Evolutionary conservation across 139 green algal genomes (phyloP), one percentile per base, ranked within the genome.

Genomic region (Medakamo hakoo): DNA sequence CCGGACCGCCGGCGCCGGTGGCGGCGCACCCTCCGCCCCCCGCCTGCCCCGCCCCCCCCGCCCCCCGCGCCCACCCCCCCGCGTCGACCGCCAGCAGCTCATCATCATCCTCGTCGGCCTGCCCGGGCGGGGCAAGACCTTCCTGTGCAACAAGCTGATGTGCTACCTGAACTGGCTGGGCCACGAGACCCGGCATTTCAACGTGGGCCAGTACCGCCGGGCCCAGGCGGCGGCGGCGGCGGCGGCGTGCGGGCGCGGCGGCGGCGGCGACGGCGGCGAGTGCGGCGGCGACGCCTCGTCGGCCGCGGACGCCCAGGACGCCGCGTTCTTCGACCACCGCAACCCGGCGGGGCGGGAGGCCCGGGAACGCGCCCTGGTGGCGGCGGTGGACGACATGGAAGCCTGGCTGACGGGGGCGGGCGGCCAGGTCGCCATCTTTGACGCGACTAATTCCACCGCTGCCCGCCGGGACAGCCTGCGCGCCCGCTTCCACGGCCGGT

Each of bases 401-500:
- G 60, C 48, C 4, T 95, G 77, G 75, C 77, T 95, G 62, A 65
- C 68, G 23, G 69, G 49, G 30, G 73, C 48, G 21, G 9, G 52
- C 64, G 27, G 80, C 0, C 86, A 95, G 75, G 89, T 98, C 22
- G 91, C 86, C 18, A 88, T 98, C 49, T 88, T 95, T 67, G 91
- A 98, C 68, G 91, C 90, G 14, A 97, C 90, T 59, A 97, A 97
- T 81, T 90, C 81, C 48, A 97, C 90, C 4, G 63, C 80, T 56
- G 68, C 80, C 29, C 74, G 90, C 0, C 71, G 90, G 19, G 55
- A 78, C 24, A 76, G 82, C 56, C 71, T 97, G 69, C 77, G 79
- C 48, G 57, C 73, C 14, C 67, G 73, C 23, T 92, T 94, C 66
- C 88, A 94, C 48, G 76, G 78, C 55, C 74, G 73, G 22, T 90